phyloP scores from a whole-genome alignment of 73 alveolate genomes.

The Uronychia setigera region DNA sequence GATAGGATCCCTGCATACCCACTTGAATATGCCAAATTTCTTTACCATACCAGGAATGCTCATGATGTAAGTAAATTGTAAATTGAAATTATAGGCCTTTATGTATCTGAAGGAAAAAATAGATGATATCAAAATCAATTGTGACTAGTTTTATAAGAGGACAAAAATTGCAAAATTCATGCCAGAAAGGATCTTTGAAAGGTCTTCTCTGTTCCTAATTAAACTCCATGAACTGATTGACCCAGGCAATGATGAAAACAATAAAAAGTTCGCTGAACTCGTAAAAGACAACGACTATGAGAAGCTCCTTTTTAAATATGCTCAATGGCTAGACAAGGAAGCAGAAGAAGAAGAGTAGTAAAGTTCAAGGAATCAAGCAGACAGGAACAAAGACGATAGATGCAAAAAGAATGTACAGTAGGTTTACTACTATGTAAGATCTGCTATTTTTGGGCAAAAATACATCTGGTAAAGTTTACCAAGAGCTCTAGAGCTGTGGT shows the following conservation, averaged over 20 bases:
- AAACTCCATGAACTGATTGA: not conserved
- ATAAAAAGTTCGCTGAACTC: not conserved
- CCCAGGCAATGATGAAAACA: not conserved
- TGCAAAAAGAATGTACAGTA: slow-evolving; percentile 12
- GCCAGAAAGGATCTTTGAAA: slow-evolving; percentile 6
- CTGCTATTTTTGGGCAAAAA: slow-evolving; percentile 39
- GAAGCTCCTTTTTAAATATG: slow-evolving; percentile 38
- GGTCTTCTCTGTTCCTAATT: not conserved
- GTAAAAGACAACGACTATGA: slow-evolving; percentile 35
- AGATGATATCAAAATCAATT: not conserved
- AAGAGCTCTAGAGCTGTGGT: slow-evolving; percentile 69
- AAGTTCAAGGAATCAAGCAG: not conserved
- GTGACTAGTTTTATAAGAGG: not conserved
- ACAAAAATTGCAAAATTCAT: not conserved
- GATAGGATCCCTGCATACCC: slow-evolving; percentile 39
- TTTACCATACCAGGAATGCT: slow-evolving; percentile 47
- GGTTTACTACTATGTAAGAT: slow-evolving; percentile 38
- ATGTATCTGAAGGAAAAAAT: not conserved
- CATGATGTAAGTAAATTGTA: slow-evolving; percentile 26
- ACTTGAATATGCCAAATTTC: slow-evolving; percentile 52
- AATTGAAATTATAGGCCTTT: not conserved
- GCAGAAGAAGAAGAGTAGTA: slow-evolving; percentile 1
- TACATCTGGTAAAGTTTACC: slow-evolving; percentile 69
- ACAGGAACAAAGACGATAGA: slow-evolving; percentile 18
- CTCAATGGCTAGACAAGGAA: slow-evolving; percentile 30